Evolutionary conservation across 2,329 filamentous ascomycete genomes (phyloP).

Genomic region (Paraphaeosphaeria sporulosa): DNA sequence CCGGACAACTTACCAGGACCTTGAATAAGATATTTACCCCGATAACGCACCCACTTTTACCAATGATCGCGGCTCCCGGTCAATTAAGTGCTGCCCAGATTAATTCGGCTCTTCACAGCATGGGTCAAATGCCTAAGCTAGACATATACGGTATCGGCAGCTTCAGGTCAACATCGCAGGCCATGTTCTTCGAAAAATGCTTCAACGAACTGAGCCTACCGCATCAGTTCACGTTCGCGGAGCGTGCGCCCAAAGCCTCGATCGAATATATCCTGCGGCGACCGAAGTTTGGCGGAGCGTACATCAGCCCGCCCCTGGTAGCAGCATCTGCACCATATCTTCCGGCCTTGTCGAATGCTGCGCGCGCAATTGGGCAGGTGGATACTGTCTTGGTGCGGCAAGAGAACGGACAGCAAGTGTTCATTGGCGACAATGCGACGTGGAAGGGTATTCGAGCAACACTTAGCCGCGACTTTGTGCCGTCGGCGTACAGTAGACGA

Average conservation of each 20-base stretch:
- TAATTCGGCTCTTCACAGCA: constrained; percentile 77
- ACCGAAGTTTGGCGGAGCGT: constrained; percentile 81
- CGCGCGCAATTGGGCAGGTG: constrained; percentile 78
- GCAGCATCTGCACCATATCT: constrained; percentile 64
- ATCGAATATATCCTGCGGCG: constrained; percentile 77
- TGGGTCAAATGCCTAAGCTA: constrained; percentile 81
- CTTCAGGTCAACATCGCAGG: constrained; percentile 75
- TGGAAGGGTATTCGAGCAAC: constrained; percentile 88
- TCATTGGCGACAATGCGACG: constrained; percentile 81
- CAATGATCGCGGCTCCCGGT: constrained; percentile 83
- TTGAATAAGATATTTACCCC: constrained; percentile 88
- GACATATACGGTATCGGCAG: constrained; percentile 83
- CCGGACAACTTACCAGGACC: constrained; percentile 83
- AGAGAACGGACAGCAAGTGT: constrained; percentile 49
- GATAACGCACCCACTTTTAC: constrained; percentile 84
- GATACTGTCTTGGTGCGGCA: constrained; percentile 77
- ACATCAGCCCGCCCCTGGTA: constrained; percentile 75
- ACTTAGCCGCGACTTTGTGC: constrained; percentile 80
- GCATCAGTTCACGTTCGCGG: constrained; percentile 78
- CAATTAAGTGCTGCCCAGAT: constrained; percentile 88
- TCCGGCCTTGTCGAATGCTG: constrained; percentile 75
- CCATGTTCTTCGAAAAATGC: constrained; percentile 80
- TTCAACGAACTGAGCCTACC: constrained; percentile 76
- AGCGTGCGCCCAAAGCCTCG: constrained; percentile 70
- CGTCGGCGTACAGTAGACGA: constrained; percentile 79